A percentile compares a stretch with the other conserved stretches of the same genome.
phyloP scores from a whole-genome alignment of 495 filamentous ascomycete genomes.

The Venustampulla echinocandica region DNA sequence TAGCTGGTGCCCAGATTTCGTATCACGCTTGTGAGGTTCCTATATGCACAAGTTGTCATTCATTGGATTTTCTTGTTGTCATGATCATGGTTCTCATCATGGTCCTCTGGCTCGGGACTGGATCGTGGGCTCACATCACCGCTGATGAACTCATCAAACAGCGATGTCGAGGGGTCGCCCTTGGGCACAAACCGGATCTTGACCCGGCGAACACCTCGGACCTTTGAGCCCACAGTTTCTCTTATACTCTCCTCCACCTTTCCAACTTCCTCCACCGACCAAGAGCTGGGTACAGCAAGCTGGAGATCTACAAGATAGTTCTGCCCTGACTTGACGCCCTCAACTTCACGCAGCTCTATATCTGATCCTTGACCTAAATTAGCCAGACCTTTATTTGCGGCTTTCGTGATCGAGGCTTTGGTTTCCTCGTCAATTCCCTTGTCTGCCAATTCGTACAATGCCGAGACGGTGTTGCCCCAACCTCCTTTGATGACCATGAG shows the following conservation, averaged over 20 bases:
- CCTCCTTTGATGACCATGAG: conserved; percentile 88
- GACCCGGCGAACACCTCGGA: conserved; percentile 73
- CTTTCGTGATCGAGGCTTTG: conserved; percentile 54
- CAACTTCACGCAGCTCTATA: conserved; percentile 59
- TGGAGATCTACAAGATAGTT: conserved; percentile 89
- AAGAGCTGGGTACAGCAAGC: conserved; percentile 62
- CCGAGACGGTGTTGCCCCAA: conserved; percentile 70
- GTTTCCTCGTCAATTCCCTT: conserved; percentile 80
- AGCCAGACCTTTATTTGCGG: conserved; percentile 50
- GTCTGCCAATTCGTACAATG: conserved; percentile 82
- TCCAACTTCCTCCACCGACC: conserved; percentile 61
- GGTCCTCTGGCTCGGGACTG: conserved; percentile 59
- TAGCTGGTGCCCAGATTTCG: conserved; percentile 3
- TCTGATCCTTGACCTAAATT: conserved; percentile 35
- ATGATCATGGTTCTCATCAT: conserved; percentile 35
- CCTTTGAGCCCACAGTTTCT: conserved; percentile 56
- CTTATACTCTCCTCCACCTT: conserved; percentile 65
- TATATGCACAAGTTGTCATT: conserved; percentile 9
- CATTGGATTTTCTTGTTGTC: conserved; percentile 17
- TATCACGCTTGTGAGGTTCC: background rate
- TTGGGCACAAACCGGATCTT: conserved; percentile 73
- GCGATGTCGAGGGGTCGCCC: conserved; percentile 39
- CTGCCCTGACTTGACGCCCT: conserved; percentile 87
- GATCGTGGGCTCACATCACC: conserved; percentile 51
- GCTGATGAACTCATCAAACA: conserved; percentile 73